phyloP scores from a whole-genome alignment of 768 basidiomycete genomes.

The Tephrocybe sp. region DNA sequence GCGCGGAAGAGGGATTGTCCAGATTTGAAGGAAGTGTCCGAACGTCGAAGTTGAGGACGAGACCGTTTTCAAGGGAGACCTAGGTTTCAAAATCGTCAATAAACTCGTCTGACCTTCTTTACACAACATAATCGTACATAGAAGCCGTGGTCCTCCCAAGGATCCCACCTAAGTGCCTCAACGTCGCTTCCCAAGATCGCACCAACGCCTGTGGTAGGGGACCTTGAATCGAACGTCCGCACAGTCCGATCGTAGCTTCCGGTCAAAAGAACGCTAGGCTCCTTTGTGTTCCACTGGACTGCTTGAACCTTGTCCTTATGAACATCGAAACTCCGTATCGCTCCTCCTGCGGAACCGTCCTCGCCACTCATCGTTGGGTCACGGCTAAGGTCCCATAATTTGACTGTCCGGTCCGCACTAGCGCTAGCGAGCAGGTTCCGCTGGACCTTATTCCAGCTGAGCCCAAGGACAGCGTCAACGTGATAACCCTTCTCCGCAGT shows the following conservation, averaged over 20 bases:
- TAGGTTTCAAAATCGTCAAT: conserved; percentile 27
- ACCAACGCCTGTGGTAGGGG: conserved; percentile 81
- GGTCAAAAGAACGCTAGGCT: conserved; percentile 88
- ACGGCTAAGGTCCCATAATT: conserved; percentile 92
- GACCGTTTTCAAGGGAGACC: conserved; percentile 94
- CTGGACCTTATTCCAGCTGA: conserved; percentile 91
- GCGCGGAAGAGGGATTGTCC: conserved; percentile 62
- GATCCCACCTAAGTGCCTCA: conserved; percentile 94
- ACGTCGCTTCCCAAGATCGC: conserved; percentile 89
- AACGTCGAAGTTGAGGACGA: conserved; percentile 90
- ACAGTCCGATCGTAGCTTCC: conserved; percentile 96
- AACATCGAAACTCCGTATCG: conserved; percentile 81
- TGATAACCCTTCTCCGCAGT: conserved; percentile 66
- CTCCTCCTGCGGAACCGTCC: conserved; percentile 52
- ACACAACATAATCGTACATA: conserved; percentile 56
- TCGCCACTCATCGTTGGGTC: conserved; percentile 46
- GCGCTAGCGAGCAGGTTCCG: conserved; percentile 91
- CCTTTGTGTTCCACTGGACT: conserved; percentile 90
- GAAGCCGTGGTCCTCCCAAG: conserved; percentile 86
- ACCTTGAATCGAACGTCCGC: conserved; percentile 89
- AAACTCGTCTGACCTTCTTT: not conserved
- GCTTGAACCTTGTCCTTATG: conserved; percentile 96
- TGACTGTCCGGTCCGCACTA: conserved; percentile 93
- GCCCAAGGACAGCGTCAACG: conserved; percentile 89
- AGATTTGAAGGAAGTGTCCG: conserved; percentile 75